Conservation (phyloP, 371 early-diverging fungal genomes). For the Umbelopsis sp. region DNA sequence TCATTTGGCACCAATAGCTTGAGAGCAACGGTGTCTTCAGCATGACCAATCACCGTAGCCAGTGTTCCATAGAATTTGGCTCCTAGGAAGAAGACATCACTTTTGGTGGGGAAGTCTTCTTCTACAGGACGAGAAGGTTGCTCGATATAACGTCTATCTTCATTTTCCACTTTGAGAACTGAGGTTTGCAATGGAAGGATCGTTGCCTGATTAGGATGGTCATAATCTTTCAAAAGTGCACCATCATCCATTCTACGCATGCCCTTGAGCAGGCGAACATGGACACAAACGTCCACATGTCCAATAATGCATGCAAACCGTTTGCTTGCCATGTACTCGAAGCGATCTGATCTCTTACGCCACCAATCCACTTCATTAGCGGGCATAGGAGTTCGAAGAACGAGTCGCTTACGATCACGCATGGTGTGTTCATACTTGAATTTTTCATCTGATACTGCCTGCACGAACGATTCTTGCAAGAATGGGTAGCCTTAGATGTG, state of each 20-base stretch:
- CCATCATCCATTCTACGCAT: conserved; percentile 80
- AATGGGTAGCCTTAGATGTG: conserved; percentile 78
- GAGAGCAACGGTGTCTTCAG: conserved; percentile 52
- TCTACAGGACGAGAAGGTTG: conserved; percentile 54
- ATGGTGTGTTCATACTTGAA: conserved; percentile 66
- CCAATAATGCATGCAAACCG: conserved; percentile 73
- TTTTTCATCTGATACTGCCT: conserved; percentile 72
- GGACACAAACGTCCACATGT: conserved; percentile 68
- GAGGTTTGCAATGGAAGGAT: conserved; percentile 74
- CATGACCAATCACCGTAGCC: conserved; percentile 71
- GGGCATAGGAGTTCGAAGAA: conserved; percentile 52
- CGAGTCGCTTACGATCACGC: conserved; percentile 42
- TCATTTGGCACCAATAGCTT: conserved; percentile 44
- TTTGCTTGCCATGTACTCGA: conserved; percentile 57
- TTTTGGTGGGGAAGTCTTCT: conserved; percentile 71
- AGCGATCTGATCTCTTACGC: conserved; percentile 62
- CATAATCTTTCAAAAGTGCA: conserved; percentile 83
- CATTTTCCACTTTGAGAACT: conserved; percentile 59
- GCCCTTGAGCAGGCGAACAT: conserved; percentile 72
- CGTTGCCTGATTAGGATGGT: conserved; percentile 61
- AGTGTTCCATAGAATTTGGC: conserved; percentile 72
- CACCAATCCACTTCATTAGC: conserved; percentile 53
- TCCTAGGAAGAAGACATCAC: conserved; percentile 74
- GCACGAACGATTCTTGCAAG: conserved; percentile 77
- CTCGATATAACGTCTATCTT: conserved; percentile 76